Conservation (phyloP, 2,329 filamentous ascomycete genomes). For the Exophiala bonariae region DNA sequence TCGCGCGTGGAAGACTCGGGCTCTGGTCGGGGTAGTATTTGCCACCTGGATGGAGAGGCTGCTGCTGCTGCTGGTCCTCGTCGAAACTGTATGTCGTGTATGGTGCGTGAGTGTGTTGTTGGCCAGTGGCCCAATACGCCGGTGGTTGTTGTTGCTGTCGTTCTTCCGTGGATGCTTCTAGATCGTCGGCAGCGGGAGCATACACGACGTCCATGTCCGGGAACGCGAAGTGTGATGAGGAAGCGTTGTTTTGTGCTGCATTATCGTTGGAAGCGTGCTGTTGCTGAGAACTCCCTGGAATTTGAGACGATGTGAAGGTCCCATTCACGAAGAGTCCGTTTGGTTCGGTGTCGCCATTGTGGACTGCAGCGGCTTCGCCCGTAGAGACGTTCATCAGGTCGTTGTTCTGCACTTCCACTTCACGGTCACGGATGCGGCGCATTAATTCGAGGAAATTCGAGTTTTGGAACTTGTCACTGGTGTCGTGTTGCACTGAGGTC, state of each 20-base stretch:
- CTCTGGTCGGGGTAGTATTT: slow-evolving; percentile 41
- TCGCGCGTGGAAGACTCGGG: slow-evolving; percentile 9
- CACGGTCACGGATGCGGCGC: slow-evolving; percentile 69
- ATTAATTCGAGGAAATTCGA: slow-evolving; percentile 76
- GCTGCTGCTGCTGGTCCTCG: slow-evolving; percentile 16
- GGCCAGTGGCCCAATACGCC: slow-evolving; percentile 1
- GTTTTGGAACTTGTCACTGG: slow-evolving; percentile 73
- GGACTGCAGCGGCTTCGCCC: background rate
- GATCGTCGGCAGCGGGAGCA: slow-evolving; percentile 7
- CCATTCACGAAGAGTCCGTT: no score
- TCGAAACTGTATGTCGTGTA: slow-evolving; percentile 21
- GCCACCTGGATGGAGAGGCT: slow-evolving; percentile 50
- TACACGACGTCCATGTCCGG: slow-evolving; percentile 29
- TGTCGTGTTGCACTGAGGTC: slow-evolving; percentile 66
- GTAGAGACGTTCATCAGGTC: slow-evolving; percentile 33
- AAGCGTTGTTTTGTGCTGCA: background rate
- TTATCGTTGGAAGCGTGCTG: background rate
- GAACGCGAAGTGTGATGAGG: slow-evolving; percentile 22
- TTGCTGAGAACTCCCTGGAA: background rate
- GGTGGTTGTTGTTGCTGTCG: background rate
- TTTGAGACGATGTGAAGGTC: background rate
- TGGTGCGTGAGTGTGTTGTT: slow-evolving; percentile 3
- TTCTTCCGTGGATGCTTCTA: background rate
- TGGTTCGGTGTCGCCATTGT: background rate
- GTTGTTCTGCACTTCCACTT: slow-evolving; percentile 72